Conservation (phyloP, 2,329 filamentous ascomycete species). For the Zarea fungicola region DNA sequence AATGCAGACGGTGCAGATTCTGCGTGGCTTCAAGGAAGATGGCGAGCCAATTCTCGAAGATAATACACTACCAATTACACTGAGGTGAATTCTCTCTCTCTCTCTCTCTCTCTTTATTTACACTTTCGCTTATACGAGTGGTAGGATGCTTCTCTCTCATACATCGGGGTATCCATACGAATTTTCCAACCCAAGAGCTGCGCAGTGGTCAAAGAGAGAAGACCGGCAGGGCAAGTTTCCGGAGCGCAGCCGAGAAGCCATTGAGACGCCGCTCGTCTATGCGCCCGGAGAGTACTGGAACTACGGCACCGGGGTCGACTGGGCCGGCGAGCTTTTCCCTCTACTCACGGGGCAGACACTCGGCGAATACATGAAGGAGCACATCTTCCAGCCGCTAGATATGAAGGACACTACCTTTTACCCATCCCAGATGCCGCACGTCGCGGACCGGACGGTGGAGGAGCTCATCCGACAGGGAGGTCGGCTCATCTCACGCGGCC, state of each 20-base stretch:
- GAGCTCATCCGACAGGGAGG: conserved; percentile 18
- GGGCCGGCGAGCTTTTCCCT: conserved; percentile 41
- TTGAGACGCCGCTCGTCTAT: conserved; percentile 38
- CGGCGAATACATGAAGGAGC: conserved; percentile 30
- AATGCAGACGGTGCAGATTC: conserved; percentile 29
- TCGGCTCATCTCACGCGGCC: conserved; percentile 12
- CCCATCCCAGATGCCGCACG: conserved; percentile 24
- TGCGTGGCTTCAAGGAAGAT: conserved; percentile 31
- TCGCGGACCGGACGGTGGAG: conserved; percentile 18
- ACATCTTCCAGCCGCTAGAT: conserved; percentile 32
- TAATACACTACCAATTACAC: conserved; percentile 32
- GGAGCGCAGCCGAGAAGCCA: conserved; percentile 31
- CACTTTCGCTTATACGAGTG: neutral
- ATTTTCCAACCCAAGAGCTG: conserved; percentile 31
- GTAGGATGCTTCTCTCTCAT: conserved; percentile 42
- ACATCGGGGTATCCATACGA: conserved; percentile 44
- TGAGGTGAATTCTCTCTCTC: conserved; percentile 23
- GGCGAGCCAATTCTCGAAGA: conserved; percentile 33
- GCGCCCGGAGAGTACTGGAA: conserved; percentile 43
- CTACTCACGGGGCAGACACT: conserved; percentile 31
- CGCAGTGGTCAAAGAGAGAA: conserved; percentile 33
- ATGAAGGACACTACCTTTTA: conserved; percentile 34
- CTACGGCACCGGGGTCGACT: conserved; percentile 44
- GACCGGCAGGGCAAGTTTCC: conserved; percentile 29
- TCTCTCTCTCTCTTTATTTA: neutral